Evolutionary conservation across 805 yeast species (phyloP).

Genomic region (Wickerhamomyces tratensis): DNA sequence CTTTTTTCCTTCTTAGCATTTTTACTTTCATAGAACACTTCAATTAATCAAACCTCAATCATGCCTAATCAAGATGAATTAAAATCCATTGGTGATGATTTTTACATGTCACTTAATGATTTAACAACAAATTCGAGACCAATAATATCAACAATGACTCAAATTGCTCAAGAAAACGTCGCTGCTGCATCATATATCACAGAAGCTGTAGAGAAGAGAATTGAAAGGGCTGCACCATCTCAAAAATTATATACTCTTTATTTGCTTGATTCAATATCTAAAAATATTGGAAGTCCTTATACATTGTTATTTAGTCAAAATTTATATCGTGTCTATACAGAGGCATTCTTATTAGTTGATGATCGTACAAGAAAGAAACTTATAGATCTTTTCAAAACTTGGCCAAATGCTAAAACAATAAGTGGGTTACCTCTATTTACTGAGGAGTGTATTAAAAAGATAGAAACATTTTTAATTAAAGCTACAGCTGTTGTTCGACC

Average conservation of each 20-base stretch:
- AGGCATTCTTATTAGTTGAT: conserved; percentile 69
- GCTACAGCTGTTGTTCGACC: conserved; percentile 38
- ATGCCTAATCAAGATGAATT: conserved; percentile 11
- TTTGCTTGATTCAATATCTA: conserved; percentile 83
- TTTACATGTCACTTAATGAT: conserved; percentile 58
- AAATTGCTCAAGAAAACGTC: conserved; percentile 78
- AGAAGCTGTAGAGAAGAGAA: conserved; percentile 64
- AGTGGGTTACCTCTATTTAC: conserved; percentile 69
- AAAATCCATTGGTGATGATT: conserved; percentile 40
- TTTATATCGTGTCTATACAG: conserved; percentile 60
- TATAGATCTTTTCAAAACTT: conserved; percentile 72
- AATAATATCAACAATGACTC: conserved; percentile 75
- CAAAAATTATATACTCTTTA: conserved; percentile 82
- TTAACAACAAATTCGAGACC: conserved; percentile 86
- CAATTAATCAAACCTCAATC: no score
- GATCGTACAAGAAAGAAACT: conserved; percentile 68
- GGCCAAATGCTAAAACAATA: conserved; percentile 63
- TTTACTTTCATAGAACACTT: no score
- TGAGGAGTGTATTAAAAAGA: conserved; percentile 52
- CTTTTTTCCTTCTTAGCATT: no score
- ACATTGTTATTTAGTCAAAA: conserved; percentile 67
- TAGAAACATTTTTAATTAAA: conserved; percentile 62
- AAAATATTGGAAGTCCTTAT: conserved; percentile 85
- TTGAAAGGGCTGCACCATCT: conserved; percentile 67
- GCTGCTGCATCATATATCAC: conserved; percentile 70